Evolutionary conservation across 1,284 basidiomycete genomes (phyloP), one percentile per base, ranked within the genome.

Genomic region (Agroathelia rolfsii): DNA sequence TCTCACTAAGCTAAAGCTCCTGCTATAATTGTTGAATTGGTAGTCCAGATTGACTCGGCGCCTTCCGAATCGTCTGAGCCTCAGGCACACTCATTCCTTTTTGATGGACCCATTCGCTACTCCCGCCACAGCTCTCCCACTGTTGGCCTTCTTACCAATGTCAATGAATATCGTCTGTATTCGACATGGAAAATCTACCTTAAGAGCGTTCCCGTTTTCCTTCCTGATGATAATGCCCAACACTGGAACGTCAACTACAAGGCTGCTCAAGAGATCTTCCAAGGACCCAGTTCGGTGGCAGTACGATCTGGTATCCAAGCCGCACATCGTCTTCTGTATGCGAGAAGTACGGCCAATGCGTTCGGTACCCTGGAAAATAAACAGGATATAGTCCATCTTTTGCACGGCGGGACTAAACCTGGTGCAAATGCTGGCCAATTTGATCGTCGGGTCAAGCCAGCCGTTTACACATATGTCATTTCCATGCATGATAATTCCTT

Each of bases 151-250:
- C 50, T 81, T 19, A 75, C 76, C 3, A 70, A 72, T 37, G 50
- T 74, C 34, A 66, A 73, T 48, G 69, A 74, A 38, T 63, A 62
- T 0, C 70, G 79, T 0, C 59, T 83, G n/a, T 84, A 83, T 51
- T 76, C 76, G 16, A 85, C 81, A 2, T 85, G 81, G 81, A 83
- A 83, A 50, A 65, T 83, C 41, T 78, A 72, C 47, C 59, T 84
- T 50, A 64, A 64, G 36, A 76, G 72, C 19, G 55, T 83, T 3
- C 65, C 61, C 2, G 49, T 64, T 6, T 71, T 72, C 55, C 79
- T 84, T 47, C n/a, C n/a, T n/a, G 61, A 67, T 3, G 66, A 76
- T 46, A 52, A 45, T n/a, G 53, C 66, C 32, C 80, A 84, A 46
- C 58, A 51, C 16, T 84, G 79, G 81, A 81, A 79, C 49, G 53